Percentiles rank a stretch among this genome's conserved stretches.
These are phyloP conservation scores for Colletotrichum australisinense DNA, from an alignment of 2,329 filamentous ascomycete species.

Conservation along the genomic window DNA sequence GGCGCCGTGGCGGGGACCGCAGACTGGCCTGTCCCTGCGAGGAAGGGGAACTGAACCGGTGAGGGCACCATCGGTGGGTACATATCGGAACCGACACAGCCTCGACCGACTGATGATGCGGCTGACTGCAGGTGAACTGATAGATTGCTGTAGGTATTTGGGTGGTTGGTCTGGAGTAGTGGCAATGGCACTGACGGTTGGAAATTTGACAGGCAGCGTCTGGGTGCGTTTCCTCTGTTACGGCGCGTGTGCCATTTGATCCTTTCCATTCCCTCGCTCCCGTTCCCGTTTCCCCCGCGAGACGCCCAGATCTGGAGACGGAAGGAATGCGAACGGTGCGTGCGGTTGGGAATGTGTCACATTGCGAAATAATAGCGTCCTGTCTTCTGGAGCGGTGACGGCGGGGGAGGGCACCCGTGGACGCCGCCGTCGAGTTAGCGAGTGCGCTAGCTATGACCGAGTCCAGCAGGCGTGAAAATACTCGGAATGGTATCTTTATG, in stretches of 20 bases:
- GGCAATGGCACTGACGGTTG: background rate
- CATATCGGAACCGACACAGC: background rate
- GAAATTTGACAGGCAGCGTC: background rate
- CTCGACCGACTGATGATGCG: background rate
- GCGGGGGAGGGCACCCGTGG: background rate
- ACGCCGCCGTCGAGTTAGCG: background rate
- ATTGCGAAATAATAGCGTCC: background rate
- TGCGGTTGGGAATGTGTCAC: slow-evolving; percentile 1
- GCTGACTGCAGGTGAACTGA: background rate
- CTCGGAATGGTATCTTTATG: background rate
- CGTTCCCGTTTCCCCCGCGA: background rate
- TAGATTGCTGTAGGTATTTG: background rate
- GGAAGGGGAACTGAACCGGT: background rate
- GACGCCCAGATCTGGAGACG: background rate
- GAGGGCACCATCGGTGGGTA: background rate
- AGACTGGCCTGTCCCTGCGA: slow-evolving; percentile 19
- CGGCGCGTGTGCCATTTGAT: background rate
- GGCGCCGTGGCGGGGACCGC: background rate
- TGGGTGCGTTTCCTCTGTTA: background rate
- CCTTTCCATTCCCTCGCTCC: background rate
- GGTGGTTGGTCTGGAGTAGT: background rate
- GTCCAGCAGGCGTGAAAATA: background rate
- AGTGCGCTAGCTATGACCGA: slow-evolving; percentile 11
- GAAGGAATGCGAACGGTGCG: background rate
- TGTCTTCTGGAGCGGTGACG: background rate